phyloP scores from a whole-genome alignment of 2,329 filamentous ascomycete species.

The Microascus cirrosus region DNA sequence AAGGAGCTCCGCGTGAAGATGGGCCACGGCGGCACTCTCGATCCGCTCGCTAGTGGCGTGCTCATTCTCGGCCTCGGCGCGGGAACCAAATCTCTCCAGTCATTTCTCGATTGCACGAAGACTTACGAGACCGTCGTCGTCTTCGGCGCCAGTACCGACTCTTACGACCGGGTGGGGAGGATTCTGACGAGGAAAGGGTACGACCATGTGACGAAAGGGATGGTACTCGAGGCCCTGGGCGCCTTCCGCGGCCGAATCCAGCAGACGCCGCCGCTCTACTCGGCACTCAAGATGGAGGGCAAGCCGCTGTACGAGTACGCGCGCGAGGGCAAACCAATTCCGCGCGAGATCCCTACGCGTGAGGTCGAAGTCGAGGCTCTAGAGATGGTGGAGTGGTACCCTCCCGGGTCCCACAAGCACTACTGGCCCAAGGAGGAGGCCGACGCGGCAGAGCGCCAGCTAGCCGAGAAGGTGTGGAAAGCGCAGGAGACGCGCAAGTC shows the following conservation, averaged over 20 bases:
- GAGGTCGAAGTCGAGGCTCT: conserved; percentile 68
- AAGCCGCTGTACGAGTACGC: conserved; percentile 96
- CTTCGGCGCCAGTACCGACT: conserved; percentile 87
- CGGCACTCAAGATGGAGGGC: conserved; percentile 83
- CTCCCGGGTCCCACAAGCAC: conserved; percentile 69
- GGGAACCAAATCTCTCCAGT: conserved; percentile 71
- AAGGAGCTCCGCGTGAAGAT: conserved; percentile 71
- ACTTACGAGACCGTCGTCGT: conserved; percentile 82
- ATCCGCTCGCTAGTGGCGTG: conserved; percentile 87
- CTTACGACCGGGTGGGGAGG: conserved; percentile 80
- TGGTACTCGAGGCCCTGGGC: conserved; percentile 65
- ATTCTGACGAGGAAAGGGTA: conserved; percentile 65
- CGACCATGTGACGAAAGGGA: conserved; percentile 67
- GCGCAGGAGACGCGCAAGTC: conserved; percentile 37
- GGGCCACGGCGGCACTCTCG: conserved; percentile 90
- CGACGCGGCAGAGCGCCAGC: conserved; percentile 59
- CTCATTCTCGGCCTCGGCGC: conserved; percentile 79
- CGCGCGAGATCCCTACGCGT: conserved; percentile 70
- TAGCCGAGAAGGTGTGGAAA: conserved; percentile 62
- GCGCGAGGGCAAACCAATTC: conserved; percentile 75
- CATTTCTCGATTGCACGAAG: conserved; percentile 84
- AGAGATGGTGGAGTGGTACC: conserved; percentile 75
- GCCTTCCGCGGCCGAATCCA: conserved; percentile 72
- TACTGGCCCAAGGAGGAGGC: conserved; percentile 74
- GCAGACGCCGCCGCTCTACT: conserved; percentile 88